phyloP scores from a whole-genome alignment of 2,329 filamentous ascomycete genomes.

The Setomelanomma holmii region DNA sequence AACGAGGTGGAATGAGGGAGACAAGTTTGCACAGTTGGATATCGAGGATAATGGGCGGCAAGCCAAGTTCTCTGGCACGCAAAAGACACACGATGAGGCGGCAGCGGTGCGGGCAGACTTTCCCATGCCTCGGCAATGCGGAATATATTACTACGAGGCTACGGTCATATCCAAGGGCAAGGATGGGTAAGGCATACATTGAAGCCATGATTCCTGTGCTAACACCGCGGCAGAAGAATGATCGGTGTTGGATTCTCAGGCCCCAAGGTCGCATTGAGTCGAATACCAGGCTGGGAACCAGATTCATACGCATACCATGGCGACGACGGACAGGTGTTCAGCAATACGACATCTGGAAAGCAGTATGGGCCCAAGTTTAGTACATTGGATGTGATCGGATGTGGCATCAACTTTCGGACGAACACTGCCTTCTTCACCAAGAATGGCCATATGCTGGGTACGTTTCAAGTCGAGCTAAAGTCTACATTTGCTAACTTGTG shows the following conservation, averaged over 20 bases:
- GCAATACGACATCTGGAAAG: slow-evolving; percentile 63
- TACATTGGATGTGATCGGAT: slow-evolving; percentile 67
- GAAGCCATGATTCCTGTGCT: slow-evolving; percentile 10
- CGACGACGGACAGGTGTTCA: slow-evolving; percentile 70
- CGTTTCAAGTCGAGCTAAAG: slow-evolving; percentile 7
- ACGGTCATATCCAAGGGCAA: slow-evolving; percentile 71
- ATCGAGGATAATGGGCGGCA: slow-evolving; percentile 76
- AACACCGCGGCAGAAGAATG: slow-evolving; percentile 43
- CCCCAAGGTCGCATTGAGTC: slow-evolving; percentile 64
- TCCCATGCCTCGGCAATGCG: slow-evolving; percentile 86
- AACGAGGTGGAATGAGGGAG: slow-evolving; percentile 79
- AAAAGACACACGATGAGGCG: slow-evolving; percentile 73
- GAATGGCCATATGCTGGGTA: slow-evolving; percentile 66
- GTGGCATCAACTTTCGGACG: slow-evolving; percentile 69
- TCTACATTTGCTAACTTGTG: slow-evolving; percentile 17
- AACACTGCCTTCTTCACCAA: slow-evolving; percentile 70
- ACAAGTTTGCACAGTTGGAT: slow-evolving; percentile 77
- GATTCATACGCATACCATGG: slow-evolving; percentile 73
- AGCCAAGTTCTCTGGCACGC: slow-evolving; percentile 65
- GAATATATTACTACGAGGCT: slow-evolving; percentile 92
- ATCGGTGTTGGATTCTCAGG: slow-evolving; percentile 68
- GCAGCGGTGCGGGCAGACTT: slow-evolving; percentile 83
- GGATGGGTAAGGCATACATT: slow-evolving; percentile 63
- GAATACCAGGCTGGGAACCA: slow-evolving; percentile 70
- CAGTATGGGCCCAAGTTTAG: slow-evolving; percentile 67